Conservation (phyloP, 768 basidiomycete genomes). For the Chiua virens region DNA sequence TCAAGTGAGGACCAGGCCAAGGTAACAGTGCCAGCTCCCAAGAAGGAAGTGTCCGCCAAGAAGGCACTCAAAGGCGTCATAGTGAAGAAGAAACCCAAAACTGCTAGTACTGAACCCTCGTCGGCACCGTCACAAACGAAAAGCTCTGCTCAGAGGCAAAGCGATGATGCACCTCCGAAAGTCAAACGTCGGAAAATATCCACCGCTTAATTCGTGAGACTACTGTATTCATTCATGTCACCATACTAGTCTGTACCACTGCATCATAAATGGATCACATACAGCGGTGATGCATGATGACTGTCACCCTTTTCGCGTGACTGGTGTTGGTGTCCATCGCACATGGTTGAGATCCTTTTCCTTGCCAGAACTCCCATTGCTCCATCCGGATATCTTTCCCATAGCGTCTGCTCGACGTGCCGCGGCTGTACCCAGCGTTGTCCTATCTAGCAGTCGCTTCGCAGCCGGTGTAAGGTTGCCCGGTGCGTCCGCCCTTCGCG, state of each 20-base stretch:
- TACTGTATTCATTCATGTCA: conserved; percentile 11
- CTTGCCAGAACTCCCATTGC: conserved; percentile 38
- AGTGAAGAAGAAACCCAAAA: conserved; percentile 72
- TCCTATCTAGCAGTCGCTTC: conserved; percentile 68
- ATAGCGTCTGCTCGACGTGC: conserved; percentile 66
- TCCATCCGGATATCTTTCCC: conserved; percentile 60
- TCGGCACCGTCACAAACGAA: conserved; percentile 16
- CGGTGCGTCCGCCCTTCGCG: conserved; percentile 66
- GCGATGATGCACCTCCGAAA: conserved; percentile 36
- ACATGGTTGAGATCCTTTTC: conserved; percentile 65
- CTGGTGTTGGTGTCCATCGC: conserved; percentile 81
- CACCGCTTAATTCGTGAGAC: conserved; percentile 24
- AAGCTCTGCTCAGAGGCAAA: conserved; percentile 20
- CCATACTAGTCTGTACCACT: conserved; percentile 7
- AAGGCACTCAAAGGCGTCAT: conserved; percentile 74
- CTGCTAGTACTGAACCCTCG: conserved; percentile 12
- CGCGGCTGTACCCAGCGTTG: conserved; percentile 63
- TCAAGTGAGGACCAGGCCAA: conserved; percentile 27
- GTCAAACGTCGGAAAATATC: conserved; percentile 62
- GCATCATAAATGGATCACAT: conserved; percentile 5
- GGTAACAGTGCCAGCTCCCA: conserved; percentile 35
- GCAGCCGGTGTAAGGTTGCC: conserved; percentile 89
- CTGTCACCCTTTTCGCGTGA: conserved; percentile 33
- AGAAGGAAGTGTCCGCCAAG: conserved; percentile 58
- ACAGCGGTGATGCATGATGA: conserved; percentile 5